Conservation (phyloP, 2,329 filamentous ascomycete species). For the Alternaria burnsii region DNA sequence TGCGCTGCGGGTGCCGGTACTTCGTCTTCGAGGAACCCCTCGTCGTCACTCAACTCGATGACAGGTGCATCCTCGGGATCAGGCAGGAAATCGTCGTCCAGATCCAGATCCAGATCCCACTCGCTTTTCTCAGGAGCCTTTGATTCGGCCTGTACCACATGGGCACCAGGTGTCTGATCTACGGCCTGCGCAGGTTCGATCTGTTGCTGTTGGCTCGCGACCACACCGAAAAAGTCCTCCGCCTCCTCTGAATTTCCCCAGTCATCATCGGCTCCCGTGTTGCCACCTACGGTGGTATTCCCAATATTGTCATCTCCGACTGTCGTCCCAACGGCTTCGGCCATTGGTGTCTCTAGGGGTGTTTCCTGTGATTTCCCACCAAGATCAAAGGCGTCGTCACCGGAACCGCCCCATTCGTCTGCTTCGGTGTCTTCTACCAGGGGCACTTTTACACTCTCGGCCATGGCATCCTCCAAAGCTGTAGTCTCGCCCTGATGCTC, state of each 20-base stretch:
- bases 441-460: constrained; percentile 53
- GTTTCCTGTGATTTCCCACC: constrained; percentile 36
- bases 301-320: constrained; percentile 44
- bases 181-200: constrained; percentile 28
- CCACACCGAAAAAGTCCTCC: constrained; percentile 42
- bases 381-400: constrained; percentile 42
- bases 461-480: constrained; percentile 56
- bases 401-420: constrained; percentile 45
- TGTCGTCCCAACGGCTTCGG: constrained; percentile 43
- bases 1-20: constrained; percentile 45
- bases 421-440: constrained; percentile 54
- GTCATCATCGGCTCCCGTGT: constrained; percentile 42
- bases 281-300: constrained; percentile 41
- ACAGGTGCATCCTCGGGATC: constrained; percentile 60
- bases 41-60: constrained; percentile 83
- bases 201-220: constrained; percentile 23
- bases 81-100: constrained; percentile 76
- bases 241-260: constrained; percentile 48
- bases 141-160: constrained; percentile 25
- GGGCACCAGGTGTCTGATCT: constrained; percentile 30
- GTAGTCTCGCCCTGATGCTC: constrained; percentile 58
- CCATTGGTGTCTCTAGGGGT: constrained; percentile 30
- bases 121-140: constrained; percentile 68
- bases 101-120: constrained; percentile 83
- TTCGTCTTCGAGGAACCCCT: constrained; percentile 82